These are phyloP conservation scores for Magnaporthales sp. DNA, from an alignment of 2,329 filamentous ascomycete genomes.

Conservation along the genomic window DNA sequence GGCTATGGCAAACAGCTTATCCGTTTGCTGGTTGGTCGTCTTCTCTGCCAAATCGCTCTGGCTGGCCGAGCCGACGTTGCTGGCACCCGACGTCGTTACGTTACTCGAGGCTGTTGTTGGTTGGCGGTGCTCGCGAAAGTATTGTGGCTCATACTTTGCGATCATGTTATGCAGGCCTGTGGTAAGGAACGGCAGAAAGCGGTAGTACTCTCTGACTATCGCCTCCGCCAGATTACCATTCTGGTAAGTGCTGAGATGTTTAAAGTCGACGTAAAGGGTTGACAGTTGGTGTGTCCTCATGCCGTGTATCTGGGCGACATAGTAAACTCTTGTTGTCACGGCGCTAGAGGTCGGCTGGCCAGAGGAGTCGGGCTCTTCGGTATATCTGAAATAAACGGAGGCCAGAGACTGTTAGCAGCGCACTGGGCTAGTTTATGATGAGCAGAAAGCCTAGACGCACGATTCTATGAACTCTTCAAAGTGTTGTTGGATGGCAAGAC, in stretches of 20 bases:
- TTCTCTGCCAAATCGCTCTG: constrained; percentile 62
- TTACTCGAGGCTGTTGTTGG: constrained; percentile 62
- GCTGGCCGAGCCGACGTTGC: constrained; percentile 51
- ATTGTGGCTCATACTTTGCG: constrained; percentile 86
- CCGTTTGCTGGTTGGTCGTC: constrained; percentile 87
- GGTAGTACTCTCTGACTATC: constrained; percentile 86
- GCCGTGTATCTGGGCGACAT: constrained; percentile 73
- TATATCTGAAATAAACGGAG: constrained; percentile 39
- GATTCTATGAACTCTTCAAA: constrained; percentile 76
- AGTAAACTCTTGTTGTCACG: constrained; percentile 69
- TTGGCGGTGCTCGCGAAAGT: constrained; percentile 88
- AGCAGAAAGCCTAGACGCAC: constrained; percentile 33
- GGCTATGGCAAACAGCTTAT: constrained; percentile 88
- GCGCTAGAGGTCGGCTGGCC: constrained; percentile 59
- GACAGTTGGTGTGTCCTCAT: constrained; percentile 69
- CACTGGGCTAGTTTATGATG: background rate
- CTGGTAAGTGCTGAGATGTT: constrained; percentile 68
- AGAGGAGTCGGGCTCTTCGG: constrained; percentile 59
- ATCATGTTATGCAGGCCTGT: constrained; percentile 87
- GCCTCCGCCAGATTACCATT: constrained; percentile 78
- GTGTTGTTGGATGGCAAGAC: constrained; percentile 63
- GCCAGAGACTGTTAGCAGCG: background rate
- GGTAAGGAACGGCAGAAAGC: constrained; percentile 86
- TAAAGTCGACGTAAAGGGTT: constrained; percentile 80
- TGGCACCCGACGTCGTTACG: constrained; percentile 58